Conservation (phyloP, 306 rosid genomes). For the Glycine latifolia region DNA sequence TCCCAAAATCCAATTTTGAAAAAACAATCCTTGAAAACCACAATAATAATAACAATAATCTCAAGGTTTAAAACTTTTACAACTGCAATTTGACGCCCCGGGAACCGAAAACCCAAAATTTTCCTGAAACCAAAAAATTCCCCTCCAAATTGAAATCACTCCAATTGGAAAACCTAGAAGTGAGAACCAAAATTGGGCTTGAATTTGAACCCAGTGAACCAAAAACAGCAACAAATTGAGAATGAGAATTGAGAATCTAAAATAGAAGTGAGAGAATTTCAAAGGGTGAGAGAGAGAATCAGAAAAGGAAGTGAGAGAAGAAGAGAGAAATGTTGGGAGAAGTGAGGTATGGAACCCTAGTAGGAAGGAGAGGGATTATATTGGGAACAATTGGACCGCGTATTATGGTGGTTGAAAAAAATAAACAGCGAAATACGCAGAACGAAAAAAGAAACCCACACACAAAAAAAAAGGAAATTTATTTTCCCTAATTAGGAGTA, state of each 20-base stretch:
- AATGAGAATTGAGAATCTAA: conserved; percentile 1
- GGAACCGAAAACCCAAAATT: conserved; percentile 2
- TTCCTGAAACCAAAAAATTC: background rate
- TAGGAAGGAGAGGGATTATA: conserved; percentile 58
- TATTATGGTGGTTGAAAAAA: conserved; percentile 55
- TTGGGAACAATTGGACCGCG: conserved; percentile 62
- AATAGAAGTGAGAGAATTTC: conserved; percentile 6
- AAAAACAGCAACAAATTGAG: background rate
- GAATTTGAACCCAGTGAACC: background rate
- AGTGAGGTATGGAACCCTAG: conserved; percentile 55
- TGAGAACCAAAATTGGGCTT: background rate
- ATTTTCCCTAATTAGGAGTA: conserved; percentile 20
- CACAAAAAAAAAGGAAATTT: background rate
- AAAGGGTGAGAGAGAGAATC: conserved; percentile 25
- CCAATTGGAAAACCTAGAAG: conserved; percentile 6
- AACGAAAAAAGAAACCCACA: conserved; percentile 1
- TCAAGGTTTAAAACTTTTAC: background rate
- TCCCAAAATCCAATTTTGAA: conserved; percentile 6
- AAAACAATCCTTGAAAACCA: background rate
- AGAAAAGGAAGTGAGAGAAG: conserved; percentile 21
- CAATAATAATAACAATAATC: too few relatives aligned
- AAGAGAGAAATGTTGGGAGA: conserved; percentile 39
- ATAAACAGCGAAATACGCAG: conserved; percentile 19
- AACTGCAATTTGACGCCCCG: background rate
- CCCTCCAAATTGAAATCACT: background rate